Conservation (phyloP, 495 filamentous ascomycete species). For the Cercophora scortea region DNA sequence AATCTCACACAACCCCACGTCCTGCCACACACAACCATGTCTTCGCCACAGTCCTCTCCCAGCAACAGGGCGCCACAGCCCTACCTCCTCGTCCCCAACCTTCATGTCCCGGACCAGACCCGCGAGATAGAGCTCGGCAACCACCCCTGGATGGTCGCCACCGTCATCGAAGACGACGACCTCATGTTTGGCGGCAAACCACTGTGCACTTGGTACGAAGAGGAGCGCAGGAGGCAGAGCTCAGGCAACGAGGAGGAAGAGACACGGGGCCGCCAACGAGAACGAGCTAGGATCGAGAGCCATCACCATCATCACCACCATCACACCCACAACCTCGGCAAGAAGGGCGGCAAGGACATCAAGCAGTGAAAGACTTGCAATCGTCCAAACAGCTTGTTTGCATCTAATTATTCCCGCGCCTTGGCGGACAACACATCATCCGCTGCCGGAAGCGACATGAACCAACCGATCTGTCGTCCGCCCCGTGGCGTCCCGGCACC, state of each 20-base stretch:
- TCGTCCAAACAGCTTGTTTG: too few species aligned
- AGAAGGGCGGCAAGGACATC: neutral
- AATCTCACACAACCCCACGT: neutral
- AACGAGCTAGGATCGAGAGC: constrained; percentile 12
- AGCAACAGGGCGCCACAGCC: constrained; percentile 14
- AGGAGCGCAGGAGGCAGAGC: constrained; percentile 35
- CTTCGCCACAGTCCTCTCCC: constrained; percentile 19
- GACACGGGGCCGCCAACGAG: constrained; percentile 34
- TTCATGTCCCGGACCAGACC: constrained; percentile 27
- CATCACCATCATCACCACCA: constrained; percentile 10
- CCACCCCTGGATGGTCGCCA: constrained; percentile 41
- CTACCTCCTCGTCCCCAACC: constrained; percentile 26
- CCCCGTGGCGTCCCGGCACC: too few species aligned
- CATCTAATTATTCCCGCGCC: too few species aligned
- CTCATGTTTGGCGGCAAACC: constrained; percentile 51
- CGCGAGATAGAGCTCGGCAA: constrained; percentile 27
- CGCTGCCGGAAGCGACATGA: too few species aligned
- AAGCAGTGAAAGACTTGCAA: neutral
- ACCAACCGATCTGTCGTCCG: too few species aligned
- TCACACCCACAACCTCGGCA: neutral
- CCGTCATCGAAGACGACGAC: constrained; percentile 49
- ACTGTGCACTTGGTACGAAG: constrained; percentile 47
- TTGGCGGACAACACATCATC: too few species aligned
- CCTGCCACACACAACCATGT: constrained; percentile 7
- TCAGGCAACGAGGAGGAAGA: constrained; percentile 32